Evolutionary conservation across 2,329 filamentous ascomycete species (phyloP), one percentile per base, ranked within the genome.

Genomic region (Iodosphaeria phyllophila): DNA sequence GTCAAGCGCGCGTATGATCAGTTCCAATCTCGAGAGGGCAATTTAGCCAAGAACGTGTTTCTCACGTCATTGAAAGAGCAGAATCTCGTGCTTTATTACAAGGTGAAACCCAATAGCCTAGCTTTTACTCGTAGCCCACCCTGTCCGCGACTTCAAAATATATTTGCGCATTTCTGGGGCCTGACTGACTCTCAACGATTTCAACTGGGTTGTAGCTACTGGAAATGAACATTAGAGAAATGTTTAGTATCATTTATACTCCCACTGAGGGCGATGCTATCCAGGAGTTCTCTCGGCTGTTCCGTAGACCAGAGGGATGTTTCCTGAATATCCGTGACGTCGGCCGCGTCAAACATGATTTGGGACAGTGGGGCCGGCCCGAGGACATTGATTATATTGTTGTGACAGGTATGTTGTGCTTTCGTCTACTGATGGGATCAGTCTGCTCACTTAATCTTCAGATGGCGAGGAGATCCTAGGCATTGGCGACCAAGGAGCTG

Each of bases 231-330:
- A 51, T 92, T 12, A 72, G 77, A 33, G 80, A 92, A 42, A 89
- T 92, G 77, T 84, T 91, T 41, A 70, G 74, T 20, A 56, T 92
- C n/a, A 78, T 92, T 15, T 92, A 92, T 42, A 92, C 83, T 0
- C 83, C 83, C 0, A 92, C 83, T 0, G 82, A 92, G 49, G 80
- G 78, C 6, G 79, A 91, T 20, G 83, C 83, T 0, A 92, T 92
- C 25, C 68, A 79, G 35, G 77, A 84, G 33, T 92, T 79, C 42
- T 89, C 79, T 0, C 54, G 72, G 0, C 46, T 89, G 0, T 92
- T 92, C 40, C 56, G 83, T 8, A 58, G 66, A 11, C 78, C 82
- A 0, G 75, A 86, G 35, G 83, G 83, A 1, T 82, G 78, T 37
- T 91, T 82, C 35, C 48, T 91, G 25, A 80, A 76, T 37, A 75